Evolutionary conservation across 352 stramenopile species (phyloP).

Genomic region (Phytophthora hybrid): DNA sequence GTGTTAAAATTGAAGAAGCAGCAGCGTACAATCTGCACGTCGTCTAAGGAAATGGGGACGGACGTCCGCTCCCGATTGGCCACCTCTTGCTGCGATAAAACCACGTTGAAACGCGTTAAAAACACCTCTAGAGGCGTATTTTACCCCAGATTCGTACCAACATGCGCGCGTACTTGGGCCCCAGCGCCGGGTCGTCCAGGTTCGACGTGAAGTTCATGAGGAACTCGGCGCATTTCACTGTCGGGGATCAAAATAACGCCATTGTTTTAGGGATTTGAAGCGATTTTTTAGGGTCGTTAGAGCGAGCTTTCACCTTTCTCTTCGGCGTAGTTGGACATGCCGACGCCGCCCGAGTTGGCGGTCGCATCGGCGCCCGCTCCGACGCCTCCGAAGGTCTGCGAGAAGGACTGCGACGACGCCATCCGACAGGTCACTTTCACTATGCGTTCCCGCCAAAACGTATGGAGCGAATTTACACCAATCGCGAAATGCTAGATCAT

Average conservation of each 20-base stretch:
- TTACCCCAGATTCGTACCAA: constrained; percentile 51
- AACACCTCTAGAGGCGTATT: not conserved
- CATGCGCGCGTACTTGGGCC: constrained; percentile 84
- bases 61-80: constrained; percentile 85
- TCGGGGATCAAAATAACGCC: not conserved
- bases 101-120: not conserved
- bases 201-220: constrained; percentile 81
- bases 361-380: constrained; percentile 10
- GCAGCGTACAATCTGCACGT: constrained; percentile 75
- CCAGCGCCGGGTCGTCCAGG: constrained; percentile 64
- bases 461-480: not conserved
- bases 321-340: constrained; percentile 47
- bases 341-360: constrained; percentile 29
- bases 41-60: constrained; percentile 81
- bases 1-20: not conserved
- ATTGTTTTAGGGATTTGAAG: not conserved
- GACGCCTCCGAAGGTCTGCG: constrained; percentile 29
- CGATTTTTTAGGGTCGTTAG: not conserved
- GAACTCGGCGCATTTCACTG: constrained; percentile 84
- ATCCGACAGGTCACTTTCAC: not conserved
- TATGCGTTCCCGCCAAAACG: constrained; percentile 10
- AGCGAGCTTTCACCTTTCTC: constrained; percentile 34
- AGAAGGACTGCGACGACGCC: constrained; percentile 32
- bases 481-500: not conserved
- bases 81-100: constrained; percentile 79